A percentile compares a stretch with the other conserved stretches of the same genome.
These are phyloP conservation scores for Phytophthora melonis DNA, from an alignment of 352 stramenopile genomes.

Conservation along the genomic window DNA sequence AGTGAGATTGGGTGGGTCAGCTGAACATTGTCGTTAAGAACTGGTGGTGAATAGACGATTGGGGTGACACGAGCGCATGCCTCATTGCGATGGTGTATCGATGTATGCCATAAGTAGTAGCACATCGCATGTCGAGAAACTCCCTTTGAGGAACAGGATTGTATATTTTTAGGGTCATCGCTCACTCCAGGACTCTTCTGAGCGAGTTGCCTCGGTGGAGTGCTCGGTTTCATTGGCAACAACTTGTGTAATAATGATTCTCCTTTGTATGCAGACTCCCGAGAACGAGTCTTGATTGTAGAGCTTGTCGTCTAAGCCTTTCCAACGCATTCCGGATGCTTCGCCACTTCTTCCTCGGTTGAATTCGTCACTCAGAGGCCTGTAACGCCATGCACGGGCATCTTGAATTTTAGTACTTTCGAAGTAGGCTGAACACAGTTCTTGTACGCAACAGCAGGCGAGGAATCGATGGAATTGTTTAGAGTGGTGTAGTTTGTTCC, in stretches of 20 bases:
- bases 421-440: too few species aligned
- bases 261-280: background rate
- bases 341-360: background rate
- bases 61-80: background rate
- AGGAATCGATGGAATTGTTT: too few species aligned
- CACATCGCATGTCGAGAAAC: slow-evolving; percentile 25
- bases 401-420: too few species aligned
- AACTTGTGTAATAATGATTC: background rate
- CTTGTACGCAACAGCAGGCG: too few species aligned
- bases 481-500: too few species aligned
- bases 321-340: background rate
- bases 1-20: slow-evolving; percentile 10
- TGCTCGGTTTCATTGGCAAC: slow-evolving; percentile 5
- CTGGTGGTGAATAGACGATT: background rate
- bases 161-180: slow-evolving; percentile 9
- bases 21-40: slow-evolving; percentile 7
- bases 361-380: background rate
- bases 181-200: slow-evolving; percentile 9
- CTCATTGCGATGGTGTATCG: slow-evolving; percentile 18
- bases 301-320: background rate
- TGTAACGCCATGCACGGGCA: background rate
- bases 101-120: background rate
- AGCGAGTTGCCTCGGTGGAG: slow-evolving; percentile 9
- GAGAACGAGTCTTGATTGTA: background rate
- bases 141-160: background rate